A percentile compares a stretch with the other conserved stretches of the same genome.
phyloP scores from a whole-genome alignment of 306 rosid species.

The Malus asiatica region DNA sequence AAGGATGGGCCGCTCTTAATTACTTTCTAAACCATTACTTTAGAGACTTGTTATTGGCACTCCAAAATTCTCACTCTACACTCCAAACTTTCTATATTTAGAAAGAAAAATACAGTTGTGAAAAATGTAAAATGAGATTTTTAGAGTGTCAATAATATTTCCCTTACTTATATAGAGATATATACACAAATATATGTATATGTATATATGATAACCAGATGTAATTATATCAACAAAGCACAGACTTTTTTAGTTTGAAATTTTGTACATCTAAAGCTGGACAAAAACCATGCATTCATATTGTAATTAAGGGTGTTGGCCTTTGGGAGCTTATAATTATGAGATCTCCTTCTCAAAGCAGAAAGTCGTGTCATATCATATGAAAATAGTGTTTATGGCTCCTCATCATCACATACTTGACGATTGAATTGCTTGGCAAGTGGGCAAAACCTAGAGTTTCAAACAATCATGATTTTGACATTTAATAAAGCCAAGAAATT shows the following conservation, averaged over 20 bases:
- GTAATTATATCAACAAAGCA: neutral
- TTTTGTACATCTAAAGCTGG: neutral
- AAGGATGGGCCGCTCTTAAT: accelerated
- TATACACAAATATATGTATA: neutral
- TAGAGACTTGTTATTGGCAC: too few species aligned
- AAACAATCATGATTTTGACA: neutral
- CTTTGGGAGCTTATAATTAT: neutral
- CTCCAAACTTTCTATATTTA: too few species aligned
- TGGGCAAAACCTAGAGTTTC: neutral
- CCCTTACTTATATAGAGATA: neutral
- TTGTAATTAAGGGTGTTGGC: neutral
- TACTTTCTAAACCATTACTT: neutral
- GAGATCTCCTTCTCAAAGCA: neutral
- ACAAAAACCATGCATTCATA: neutral
- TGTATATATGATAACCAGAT: neutral
- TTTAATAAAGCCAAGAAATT: neutral
- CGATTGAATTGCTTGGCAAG: neutral
- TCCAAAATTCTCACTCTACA: too few species aligned
- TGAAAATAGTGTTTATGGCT: neutral
- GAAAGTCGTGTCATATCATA: neutral
- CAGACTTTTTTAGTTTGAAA: neutral
- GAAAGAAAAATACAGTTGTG: too few species aligned
- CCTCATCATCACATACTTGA: neutral
- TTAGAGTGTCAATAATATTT: too few species aligned
- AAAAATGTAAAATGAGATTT: too few species aligned